These are phyloP conservation scores for Plasmodium gonderi DNA, from an alignment of 169 alveolate genomes.

Conservation along the genomic window DNA sequence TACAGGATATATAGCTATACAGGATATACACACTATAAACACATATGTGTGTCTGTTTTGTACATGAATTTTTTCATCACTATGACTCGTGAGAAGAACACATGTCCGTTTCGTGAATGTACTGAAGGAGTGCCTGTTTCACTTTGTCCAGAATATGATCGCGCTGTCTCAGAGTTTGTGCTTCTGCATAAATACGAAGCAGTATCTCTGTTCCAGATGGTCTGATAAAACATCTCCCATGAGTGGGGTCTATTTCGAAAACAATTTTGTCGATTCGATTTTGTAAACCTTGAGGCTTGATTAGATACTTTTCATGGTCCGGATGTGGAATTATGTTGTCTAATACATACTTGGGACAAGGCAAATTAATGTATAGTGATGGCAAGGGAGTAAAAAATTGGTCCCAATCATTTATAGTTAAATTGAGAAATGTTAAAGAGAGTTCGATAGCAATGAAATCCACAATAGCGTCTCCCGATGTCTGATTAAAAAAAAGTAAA, in stretches of 20 bases:
- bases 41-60: too few species aligned
- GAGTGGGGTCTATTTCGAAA: neutral
- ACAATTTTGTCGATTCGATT: conserved; percentile 48
- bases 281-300: conserved; percentile 73
- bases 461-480: conserved; percentile 76
- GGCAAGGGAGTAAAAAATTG: conserved; percentile 77
- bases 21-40: too few species aligned
- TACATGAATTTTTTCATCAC: too few species aligned
- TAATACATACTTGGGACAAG: conserved; percentile 40
- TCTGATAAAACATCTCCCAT: conserved; percentile 80
- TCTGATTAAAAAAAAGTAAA: conserved; percentile 68
- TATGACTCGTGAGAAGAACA: neutral
- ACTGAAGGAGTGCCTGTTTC: neutral
- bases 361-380: conserved; percentile 60
- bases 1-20: too few species aligned
- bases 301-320: conserved; percentile 76
- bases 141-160: conserved; percentile 73
- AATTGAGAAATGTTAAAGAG: conserved; percentile 54
- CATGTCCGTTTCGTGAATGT: neutral
- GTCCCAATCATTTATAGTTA: conserved; percentile 69
- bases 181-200: conserved; percentile 85
- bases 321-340: conserved; percentile 55
- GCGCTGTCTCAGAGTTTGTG: conserved; percentile 80
- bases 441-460: conserved; percentile 79
- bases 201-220: conserved; percentile 84